A percentile compares a stretch with the other conserved stretches of the same genome.
Conservation (phyloP, 257 asterid species). For the Plectranthus barbatus region DNA sequence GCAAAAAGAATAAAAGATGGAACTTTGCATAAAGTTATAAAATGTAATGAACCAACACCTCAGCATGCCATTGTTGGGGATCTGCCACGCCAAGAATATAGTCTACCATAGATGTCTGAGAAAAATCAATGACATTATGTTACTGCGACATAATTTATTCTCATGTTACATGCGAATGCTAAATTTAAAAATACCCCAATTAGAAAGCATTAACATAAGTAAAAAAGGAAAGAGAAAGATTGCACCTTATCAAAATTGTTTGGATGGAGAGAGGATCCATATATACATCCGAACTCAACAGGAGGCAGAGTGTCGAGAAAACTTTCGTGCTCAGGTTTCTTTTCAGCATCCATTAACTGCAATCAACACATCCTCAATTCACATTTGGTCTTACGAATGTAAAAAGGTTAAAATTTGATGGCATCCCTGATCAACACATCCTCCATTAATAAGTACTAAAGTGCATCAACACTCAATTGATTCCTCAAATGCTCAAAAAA, state of each 20-base stretch:
- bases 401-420: background rate
- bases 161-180: background rate
- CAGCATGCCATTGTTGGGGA: slow-evolving; percentile 79
- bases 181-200: background rate
- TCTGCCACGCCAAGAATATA: slow-evolving; percentile 79
- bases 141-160: background rate
- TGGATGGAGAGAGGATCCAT: slow-evolving; percentile 86
- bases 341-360: slow-evolving; percentile 32
- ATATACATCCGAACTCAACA: slow-evolving; percentile 67
- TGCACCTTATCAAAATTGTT: slow-evolving; percentile 65
- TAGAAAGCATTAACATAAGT: background rate
- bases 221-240: background rate
- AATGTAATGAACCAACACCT: slow-evolving; percentile 38
- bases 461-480: background rate
- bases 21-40: background rate
- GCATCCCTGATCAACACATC: background rate
- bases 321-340: slow-evolving; percentile 24
- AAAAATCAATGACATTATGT: background rate
- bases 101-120: slow-evolving; percentile 74
- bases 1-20: background rate
- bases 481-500: background rate
- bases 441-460: background rate
- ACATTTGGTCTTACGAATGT: background rate
- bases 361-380: slow-evolving; percentile 4
- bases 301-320: slow-evolving; percentile 70